These are phyloP conservation scores for Lichenothelia convexa DNA, from an alignment of 495 filamentous ascomycete genomes.

Conservation along the genomic window DNA sequence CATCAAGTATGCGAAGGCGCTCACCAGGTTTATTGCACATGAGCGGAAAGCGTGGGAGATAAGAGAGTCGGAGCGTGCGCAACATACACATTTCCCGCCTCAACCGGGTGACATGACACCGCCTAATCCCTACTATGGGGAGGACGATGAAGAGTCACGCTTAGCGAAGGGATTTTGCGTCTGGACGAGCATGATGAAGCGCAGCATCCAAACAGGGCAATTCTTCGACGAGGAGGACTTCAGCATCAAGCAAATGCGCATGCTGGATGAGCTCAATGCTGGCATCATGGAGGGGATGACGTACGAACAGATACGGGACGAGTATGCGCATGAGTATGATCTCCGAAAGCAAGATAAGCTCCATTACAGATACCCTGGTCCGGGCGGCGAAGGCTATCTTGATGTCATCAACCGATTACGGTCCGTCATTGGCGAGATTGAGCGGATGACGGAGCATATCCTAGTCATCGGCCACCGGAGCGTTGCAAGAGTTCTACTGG, in stretches of 20 bases:
- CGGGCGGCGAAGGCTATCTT: constrained; percentile 88
- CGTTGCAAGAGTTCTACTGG: constrained; percentile 75
- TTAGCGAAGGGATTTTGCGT: constrained; percentile 93
- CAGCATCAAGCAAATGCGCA: constrained; percentile 92
- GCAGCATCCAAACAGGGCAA: constrained; percentile 65
- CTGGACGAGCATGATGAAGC: constrained; percentile 92
- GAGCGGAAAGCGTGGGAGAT: constrained; percentile 61
- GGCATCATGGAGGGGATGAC: constrained; percentile 87
- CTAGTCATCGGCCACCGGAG: constrained; percentile 80
- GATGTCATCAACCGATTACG: constrained; percentile 91
- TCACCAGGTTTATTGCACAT: constrained; percentile 58
- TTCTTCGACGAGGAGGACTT: constrained; percentile 94
- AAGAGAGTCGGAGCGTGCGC: constrained; percentile 53
- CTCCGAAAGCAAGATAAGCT: constrained; percentile 66
- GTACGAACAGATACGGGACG: constrained; percentile 66
- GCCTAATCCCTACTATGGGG: constrained; percentile 67
- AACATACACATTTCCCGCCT: constrained; percentile 59
- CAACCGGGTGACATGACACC: constrained; percentile 78
- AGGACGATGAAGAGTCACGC: constrained; percentile 31
- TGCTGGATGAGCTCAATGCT: constrained; percentile 91
- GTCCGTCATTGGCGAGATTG: constrained; percentile 91
- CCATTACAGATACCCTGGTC: constrained; percentile 82
- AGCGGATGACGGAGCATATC: constrained; percentile 90
- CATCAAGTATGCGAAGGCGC: constrained; percentile 45
- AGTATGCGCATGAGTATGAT: constrained; percentile 58